Base-by-base conservation (phyloP, 2,329 filamentous ascomycete genomes). In the Microsporum audouinii region DNA sequence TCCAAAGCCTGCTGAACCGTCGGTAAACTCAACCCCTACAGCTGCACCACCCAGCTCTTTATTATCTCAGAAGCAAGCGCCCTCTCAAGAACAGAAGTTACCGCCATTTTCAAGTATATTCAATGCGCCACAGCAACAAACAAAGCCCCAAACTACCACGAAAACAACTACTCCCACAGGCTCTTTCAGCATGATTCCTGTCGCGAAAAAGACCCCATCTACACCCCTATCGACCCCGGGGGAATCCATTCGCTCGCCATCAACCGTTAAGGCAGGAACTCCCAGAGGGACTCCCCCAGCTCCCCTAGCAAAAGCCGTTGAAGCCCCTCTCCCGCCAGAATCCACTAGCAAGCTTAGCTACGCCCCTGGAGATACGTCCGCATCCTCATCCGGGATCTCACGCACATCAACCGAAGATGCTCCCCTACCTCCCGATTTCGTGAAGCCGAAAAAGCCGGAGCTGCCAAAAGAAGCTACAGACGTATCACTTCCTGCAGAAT, bases 341-440 rank as follows among this genome's bases (percentile, higher is more conserved):
- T 65, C 78, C 3, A 77, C 75, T n/a, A 79, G 75, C 63, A 78
- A 74, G 66, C 71, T 71, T 41, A 71, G 66, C 10, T 79, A 79
- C 66, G 73, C 73, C 6, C 72, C 77, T 31, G 77, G 77, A 3
- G 78, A 80, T 62, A 79, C 77, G n/a, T 78, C 77, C 2, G 75
- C 72, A 6, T 78, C 77, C 6, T 77, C 77, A 3, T 77, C 75
- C 2, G 72, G 73, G 60, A 31, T 55, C 8, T 71, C 73, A 3
- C 75, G 73, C 59, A 70, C 66, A 45, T 76, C 75, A 4, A 61
- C 68, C 49, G 75, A 77, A 7, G 76, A 77, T 57, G 73, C 72
- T 3, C 73, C 75, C 2, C 65, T 75, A 8, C 72, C 73, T 5
- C 70, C 71, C 31, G 63, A 64, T 36, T 64, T 64, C 10, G 34